These are phyloP conservation scores for Rhodamnia rubescens DNA, from an alignment of 345 rosid species.

Conservation along the genomic window DNA sequence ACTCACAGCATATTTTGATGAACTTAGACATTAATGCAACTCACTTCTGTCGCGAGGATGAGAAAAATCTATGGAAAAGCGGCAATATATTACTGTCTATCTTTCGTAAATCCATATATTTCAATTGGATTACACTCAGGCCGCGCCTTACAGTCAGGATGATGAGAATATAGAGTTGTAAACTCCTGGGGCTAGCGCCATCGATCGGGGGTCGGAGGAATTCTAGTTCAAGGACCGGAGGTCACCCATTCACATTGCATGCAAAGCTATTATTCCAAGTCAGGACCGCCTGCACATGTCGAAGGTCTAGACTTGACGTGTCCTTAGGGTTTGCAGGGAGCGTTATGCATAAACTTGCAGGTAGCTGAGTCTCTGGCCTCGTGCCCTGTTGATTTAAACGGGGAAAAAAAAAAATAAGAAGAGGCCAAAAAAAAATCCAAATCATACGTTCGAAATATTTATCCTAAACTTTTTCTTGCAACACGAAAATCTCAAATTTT, in stretches of 20 bases:
- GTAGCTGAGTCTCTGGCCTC: background rate
- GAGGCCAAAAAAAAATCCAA: too few species aligned
- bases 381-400: background rate
- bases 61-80: background rate
- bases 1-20: background rate
- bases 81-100: background rate
- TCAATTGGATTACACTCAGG: background rate
- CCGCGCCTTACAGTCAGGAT: background rate
- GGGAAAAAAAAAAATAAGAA: background rate
- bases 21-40: background rate
- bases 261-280: background rate
- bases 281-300: background rate
- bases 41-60: background rate
- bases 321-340: background rate
- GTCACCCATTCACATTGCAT: background rate
- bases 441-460: too few species aligned
- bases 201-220: background rate
- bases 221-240: background rate
- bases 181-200: background rate
- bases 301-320: background rate
- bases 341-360: background rate
- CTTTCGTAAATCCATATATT: background rate
- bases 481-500: too few species aligned
- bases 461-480: too few species aligned
- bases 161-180: background rate